phyloP scores from a whole-genome alignment of 2,329 filamentous ascomycete species.

The Colletotrichum sublineola region DNA sequence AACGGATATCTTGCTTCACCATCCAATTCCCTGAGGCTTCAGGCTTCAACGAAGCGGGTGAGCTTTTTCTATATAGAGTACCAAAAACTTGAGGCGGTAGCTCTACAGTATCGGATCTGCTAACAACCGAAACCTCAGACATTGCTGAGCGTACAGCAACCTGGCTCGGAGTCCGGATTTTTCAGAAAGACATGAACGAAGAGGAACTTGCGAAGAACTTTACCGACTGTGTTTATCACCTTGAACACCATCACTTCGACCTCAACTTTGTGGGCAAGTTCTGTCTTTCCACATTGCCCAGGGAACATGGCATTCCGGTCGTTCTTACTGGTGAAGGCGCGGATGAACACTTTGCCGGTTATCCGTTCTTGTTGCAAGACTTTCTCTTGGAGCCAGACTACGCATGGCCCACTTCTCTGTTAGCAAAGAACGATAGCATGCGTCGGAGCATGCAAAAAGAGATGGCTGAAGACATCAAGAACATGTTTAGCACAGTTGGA shows the following conservation, averaged over 20 bases:
- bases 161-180: constrained; percentile 50
- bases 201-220: constrained; percentile 49
- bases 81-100: too few relatives aligned
- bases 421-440: background rate
- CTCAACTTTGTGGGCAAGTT: constrained; percentile 67
- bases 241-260: constrained; percentile 55
- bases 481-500: constrained; percentile 31
- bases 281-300: constrained; percentile 60
- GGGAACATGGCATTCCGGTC: constrained; percentile 63
- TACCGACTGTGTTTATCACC: constrained; percentile 49
- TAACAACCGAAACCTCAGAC: constrained; percentile 22
- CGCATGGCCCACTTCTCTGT: constrained; percentile 47
- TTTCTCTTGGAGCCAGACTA: constrained; percentile 63
- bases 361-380: constrained; percentile 60
- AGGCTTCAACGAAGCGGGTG: constrained; percentile 64
- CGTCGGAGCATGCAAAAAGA: constrained; percentile 27
- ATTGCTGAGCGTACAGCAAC: constrained; percentile 52
- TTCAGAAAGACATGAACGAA: constrained; percentile 48
- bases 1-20: constrained; percentile 57
- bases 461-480: constrained; percentile 27
- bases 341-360: constrained; percentile 69
- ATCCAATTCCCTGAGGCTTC: constrained; percentile 64
- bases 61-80: background rate
- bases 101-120: background rate
- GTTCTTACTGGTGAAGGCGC: constrained; percentile 66